Percentiles rank a stretch among this genome's conserved stretches.
Evolutionary conservation across 108 stramenopile species (phyloP).

Genomic region (Nitzschia palea): DNA sequence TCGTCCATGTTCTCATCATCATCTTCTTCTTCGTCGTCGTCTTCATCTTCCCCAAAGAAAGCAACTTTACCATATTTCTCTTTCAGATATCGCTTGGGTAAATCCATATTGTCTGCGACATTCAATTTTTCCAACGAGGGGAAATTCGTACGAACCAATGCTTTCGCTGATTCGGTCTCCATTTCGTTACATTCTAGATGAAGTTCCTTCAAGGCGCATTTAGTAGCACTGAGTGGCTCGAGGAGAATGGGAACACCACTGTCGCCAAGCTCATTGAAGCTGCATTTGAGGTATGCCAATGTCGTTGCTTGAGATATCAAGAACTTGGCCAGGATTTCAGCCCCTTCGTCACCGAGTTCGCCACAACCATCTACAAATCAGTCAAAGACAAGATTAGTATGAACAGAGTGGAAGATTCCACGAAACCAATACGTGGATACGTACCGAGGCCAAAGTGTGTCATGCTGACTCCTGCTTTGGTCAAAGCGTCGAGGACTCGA

Average conservation of each 20-base stretch:
- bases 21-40: slow-evolving; percentile 19
- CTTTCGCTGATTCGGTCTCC: not conserved
- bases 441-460: slow-evolving; percentile 10
- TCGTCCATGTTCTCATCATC: not conserved
- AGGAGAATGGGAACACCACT: slow-evolving; percentile 1
- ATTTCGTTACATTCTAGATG: slow-evolving; percentile 8
- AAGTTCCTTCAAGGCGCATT: not conserved
- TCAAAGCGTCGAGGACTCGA: slow-evolving; percentile 8
- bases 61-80: not conserved
- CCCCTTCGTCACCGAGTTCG: not conserved
- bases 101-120: slow-evolving; percentile 49
- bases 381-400: not conserved
- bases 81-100: not conserved
- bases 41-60: slow-evolving; percentile 5
- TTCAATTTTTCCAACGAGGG: slow-evolving; percentile 32
- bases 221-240: not conserved
- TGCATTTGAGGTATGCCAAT: slow-evolving; percentile 6
- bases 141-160: not conserved
- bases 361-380: not conserved
- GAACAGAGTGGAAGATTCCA: not conserved
- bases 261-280: slow-evolving; percentile 21
- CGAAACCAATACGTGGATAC: not conserved
- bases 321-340: slow-evolving; percentile 1
- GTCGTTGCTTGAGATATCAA: not conserved
- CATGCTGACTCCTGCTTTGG: not conserved